Conservation (phyloP, 177 flowering plant species). For the Tripterygium wilfordii region DNA sequence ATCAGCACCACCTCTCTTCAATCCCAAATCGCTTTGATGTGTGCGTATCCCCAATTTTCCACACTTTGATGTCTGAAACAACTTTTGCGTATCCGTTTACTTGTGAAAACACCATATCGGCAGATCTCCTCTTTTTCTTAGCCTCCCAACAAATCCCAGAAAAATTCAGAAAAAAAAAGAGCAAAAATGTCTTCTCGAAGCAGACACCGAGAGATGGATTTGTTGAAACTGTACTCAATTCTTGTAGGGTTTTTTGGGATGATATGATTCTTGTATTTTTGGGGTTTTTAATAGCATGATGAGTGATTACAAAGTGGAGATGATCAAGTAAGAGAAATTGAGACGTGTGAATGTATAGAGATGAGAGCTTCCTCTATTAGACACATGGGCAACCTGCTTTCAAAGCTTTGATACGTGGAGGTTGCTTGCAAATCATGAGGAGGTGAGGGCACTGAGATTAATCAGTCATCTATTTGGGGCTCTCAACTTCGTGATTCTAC, state of each 20-base stretch:
- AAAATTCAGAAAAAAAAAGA: constrained; percentile 5
- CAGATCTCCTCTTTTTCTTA: background rate
- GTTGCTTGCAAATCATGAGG: no score
- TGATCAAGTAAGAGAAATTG: no score
- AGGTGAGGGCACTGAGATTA: no score
- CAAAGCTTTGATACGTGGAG: no score
- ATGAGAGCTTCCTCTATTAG: no score
- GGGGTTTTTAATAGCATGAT: constrained; percentile 63
- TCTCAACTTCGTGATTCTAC: no score
- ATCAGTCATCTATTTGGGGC: no score
- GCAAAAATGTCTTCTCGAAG: constrained; percentile 84
- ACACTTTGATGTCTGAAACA: background rate
- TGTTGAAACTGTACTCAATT: constrained; percentile 75
- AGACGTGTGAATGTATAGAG: no score
- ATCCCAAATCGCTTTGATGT: no score
- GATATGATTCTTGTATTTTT: background rate
- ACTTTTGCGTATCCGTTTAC: background rate
- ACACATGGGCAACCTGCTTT: no score
- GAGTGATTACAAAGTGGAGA: constrained; percentile 94
- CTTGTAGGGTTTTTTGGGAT: background rate
- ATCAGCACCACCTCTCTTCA: no score
- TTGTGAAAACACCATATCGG: background rate
- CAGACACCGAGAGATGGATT: constrained; percentile 94
- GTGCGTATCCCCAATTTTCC: no score
- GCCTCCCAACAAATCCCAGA: background rate